These are phyloP conservation scores for Thoreauomyces humboldtii DNA, from an alignment of 192 early-diverging fungal genomes.

Conservation along the genomic window DNA sequence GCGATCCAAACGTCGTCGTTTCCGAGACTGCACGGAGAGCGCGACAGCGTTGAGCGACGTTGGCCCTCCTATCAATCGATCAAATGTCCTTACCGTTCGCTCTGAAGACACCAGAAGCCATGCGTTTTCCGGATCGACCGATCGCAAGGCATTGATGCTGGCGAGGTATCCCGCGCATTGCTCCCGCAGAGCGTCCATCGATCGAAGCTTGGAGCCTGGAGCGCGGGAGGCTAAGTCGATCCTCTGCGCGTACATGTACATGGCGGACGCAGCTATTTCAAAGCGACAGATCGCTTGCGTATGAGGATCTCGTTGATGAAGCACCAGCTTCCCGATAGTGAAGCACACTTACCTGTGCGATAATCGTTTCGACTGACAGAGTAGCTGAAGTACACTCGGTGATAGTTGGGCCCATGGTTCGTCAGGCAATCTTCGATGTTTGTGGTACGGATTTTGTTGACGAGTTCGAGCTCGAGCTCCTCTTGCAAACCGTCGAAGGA, in stretches of 20 bases:
- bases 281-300: too few species aligned
- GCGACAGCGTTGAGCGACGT: too few species aligned
- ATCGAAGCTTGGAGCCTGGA: background rate
- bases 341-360: slow-evolving; percentile 26
- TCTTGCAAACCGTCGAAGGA: slow-evolving; percentile 29
- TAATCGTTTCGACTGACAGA: slow-evolving; percentile 31
- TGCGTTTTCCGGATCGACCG: slow-evolving; percentile 26
- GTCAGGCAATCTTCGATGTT: background rate
- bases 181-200: slow-evolving; percentile 22
- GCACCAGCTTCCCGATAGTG: background rate
- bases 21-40: too few species aligned
- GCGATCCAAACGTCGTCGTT: too few species aligned
- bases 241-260: slow-evolving; percentile 39
- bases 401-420: slow-evolving; percentile 30
- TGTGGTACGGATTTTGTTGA: slow-evolving; percentile 24
- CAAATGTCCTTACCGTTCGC: too few species aligned
- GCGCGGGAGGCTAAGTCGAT: slow-evolving; percentile 2
- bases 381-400: slow-evolving; percentile 38
- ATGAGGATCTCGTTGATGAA: background rate
- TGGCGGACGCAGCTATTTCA: slow-evolving; percentile 27
- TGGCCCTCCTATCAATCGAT: too few species aligned
- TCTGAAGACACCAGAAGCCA: slow-evolving; percentile 31
- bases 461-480: slow-evolving; percentile 37
- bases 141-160: slow-evolving; percentile 32
- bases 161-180: slow-evolving; percentile 38